Evolutionary conservation across 768 basidiomycete species (phyloP).

Genomic region (Amanita exitialis): DNA sequence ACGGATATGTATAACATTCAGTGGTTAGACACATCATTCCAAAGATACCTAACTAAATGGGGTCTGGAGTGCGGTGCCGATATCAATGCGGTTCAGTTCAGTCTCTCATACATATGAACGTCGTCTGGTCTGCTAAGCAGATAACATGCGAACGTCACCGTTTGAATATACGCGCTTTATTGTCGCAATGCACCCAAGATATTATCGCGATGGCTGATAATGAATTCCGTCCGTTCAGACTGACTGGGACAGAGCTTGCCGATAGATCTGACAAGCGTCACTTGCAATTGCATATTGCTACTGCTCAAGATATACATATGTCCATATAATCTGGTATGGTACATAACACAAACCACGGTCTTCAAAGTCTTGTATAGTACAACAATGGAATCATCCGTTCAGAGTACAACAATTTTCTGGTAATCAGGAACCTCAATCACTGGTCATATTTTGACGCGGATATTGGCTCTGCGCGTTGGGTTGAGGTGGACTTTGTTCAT

Average conservation of each 20-base stretch:
- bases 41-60: not conserved
- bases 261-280: not conserved
- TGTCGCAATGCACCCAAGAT: too few relatives aligned
- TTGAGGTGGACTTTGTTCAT: not conserved
- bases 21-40: constrained; percentile 18
- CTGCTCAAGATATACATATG: too few relatives aligned
- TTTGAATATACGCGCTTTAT: constrained; percentile 5
- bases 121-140: too few relatives aligned
- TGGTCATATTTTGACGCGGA: not conserved
- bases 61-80: constrained; percentile 12
- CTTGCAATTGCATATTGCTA: not conserved
- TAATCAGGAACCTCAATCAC: not conserved
- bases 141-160: not conserved
- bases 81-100: not conserved
- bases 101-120: too few relatives aligned
- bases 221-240: too few relatives aligned
- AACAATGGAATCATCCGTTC: not conserved
- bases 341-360: not conserved
- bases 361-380: too few relatives aligned
- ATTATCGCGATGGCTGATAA: too few relatives aligned
- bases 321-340: not conserved
- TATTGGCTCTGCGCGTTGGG: not conserved
- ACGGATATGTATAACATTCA: constrained; percentile 24
- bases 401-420: not conserved
- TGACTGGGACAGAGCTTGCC: too few relatives aligned